These are phyloP conservation scores for Fusarium armeniacum DNA, from an alignment of 2,329 filamentous ascomycete species.

Conservation along the genomic window DNA sequence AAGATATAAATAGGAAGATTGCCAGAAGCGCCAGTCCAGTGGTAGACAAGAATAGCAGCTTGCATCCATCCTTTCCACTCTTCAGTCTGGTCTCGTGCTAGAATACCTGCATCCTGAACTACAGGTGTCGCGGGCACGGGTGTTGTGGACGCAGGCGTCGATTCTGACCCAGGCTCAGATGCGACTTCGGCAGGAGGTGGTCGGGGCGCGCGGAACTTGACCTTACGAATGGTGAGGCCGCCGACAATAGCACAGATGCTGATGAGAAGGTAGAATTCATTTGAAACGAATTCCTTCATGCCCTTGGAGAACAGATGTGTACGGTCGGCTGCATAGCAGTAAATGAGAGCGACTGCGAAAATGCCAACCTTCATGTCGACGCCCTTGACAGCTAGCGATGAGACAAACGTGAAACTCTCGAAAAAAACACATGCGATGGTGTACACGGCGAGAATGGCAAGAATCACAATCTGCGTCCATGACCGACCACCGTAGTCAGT, in stretches of 20 bases:
- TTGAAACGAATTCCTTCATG: conserved; percentile 42
- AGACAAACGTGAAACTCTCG: conserved; percentile 36
- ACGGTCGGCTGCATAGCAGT: conserved; percentile 50
- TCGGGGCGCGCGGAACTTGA: conserved; percentile 31
- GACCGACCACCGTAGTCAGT: conserved; percentile 57
- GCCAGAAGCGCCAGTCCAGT: conserved; percentile 67
- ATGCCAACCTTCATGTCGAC: conserved; percentile 48
- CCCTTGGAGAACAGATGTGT: conserved; percentile 51
- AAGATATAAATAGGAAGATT: conserved; percentile 67
- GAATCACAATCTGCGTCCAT: conserved; percentile 45
- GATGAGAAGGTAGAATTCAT: conserved; percentile 39
- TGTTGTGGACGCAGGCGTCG: not conserved
- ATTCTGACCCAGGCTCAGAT: not conserved
- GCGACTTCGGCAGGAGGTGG: conserved; percentile 1
- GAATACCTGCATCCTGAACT: conserved; percentile 42
- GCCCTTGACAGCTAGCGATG: conserved; percentile 22
- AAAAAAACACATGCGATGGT: conserved; percentile 38
- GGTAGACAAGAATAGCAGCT: conserved; percentile 65
- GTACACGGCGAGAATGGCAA: conserved; percentile 41
- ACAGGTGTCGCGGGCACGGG: not conserved
- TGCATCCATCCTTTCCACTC: conserved; percentile 79
- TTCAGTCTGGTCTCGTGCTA: conserved; percentile 68
- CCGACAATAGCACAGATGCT: conserved; percentile 25
- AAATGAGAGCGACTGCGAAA: conserved; percentile 48
- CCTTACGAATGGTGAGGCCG: conserved; percentile 40